These are phyloP conservation scores for Rhizopogon salebrosus DNA, from an alignment of 768 basidiomycete genomes.

Conservation along the genomic window DNA sequence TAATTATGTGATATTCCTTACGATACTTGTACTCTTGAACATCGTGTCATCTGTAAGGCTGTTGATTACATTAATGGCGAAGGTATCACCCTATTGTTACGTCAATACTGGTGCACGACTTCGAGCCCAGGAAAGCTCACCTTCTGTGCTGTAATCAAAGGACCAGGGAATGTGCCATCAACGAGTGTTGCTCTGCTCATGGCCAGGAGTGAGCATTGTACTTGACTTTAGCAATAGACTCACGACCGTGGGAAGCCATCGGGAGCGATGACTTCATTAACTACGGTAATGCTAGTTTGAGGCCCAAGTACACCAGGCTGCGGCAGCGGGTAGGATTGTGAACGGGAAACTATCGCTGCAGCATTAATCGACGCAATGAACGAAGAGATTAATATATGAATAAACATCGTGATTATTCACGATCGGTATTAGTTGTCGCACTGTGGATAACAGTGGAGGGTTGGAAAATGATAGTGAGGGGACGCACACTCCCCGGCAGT, in stretches of 20 bases:
- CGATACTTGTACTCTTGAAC: conserved; percentile 40
- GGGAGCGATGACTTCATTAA: conserved; percentile 37
- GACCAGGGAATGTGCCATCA: conserved; percentile 1
- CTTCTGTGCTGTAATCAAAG: conserved; percentile 1
- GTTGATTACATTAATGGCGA: conserved; percentile 40
- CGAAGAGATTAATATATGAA: conserved; percentile 1
- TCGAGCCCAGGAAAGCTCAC: neutral
- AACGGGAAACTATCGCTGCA: conserved; percentile 14
- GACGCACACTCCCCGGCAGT: too few relatives aligned
- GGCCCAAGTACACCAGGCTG: conserved; percentile 10
- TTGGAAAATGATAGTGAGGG: too few relatives aligned
- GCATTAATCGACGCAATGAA: conserved; percentile 6
- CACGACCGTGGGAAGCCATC: conserved; percentile 45
- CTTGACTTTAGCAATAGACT: conserved; percentile 7
- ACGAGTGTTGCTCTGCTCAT: conserved; percentile 3
- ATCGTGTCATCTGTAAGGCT: conserved; percentile 40
- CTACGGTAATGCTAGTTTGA: conserved; percentile 28
- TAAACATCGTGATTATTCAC: conserved; percentile 7
- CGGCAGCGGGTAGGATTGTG: neutral
- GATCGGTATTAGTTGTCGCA: neutral
- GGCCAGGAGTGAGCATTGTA: too few relatives aligned
- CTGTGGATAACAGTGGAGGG: neutral
- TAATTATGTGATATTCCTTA: conserved; percentile 9
- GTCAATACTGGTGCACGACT: neutral
- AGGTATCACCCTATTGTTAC: conserved; percentile 27